A percentile compares a stretch with the other conserved stretches of the same genome.
These are phyloP conservation scores for Udeniomyces megalosporus DNA, from an alignment of 768 basidiomycete genomes.

Conservation along the genomic window DNA sequence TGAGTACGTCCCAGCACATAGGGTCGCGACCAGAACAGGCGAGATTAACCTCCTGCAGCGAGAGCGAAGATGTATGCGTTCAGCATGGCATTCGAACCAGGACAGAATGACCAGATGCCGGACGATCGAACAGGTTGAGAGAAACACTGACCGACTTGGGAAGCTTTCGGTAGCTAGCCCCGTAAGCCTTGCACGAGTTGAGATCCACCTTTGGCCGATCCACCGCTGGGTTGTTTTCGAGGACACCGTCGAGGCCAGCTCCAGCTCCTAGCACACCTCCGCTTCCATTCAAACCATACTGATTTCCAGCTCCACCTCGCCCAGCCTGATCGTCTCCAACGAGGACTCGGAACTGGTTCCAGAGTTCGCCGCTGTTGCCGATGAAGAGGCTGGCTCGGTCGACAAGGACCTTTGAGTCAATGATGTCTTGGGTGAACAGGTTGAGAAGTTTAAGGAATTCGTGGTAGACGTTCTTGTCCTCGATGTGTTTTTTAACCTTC, in stretches of 20 bases:
- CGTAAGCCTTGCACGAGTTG: slow-evolving; percentile 38
- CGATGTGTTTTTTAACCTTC: slow-evolving; percentile 45
- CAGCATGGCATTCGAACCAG: not conserved
- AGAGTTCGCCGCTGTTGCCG: slow-evolving; percentile 54
- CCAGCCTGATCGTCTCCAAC: slow-evolving; percentile 55
- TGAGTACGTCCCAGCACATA: slow-evolving; percentile 86
- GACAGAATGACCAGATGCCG: not conserved
- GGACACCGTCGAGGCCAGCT: slow-evolving; percentile 54
- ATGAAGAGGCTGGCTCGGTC: slow-evolving; percentile 67
- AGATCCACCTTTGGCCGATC: slow-evolving; percentile 56
- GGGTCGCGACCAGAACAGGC: slow-evolving; percentile 90
- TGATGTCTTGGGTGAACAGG: slow-evolving; percentile 79
- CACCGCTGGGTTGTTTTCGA: slow-evolving; percentile 52
- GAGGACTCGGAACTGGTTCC: slow-evolving; percentile 69
- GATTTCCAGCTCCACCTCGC: slow-evolving; percentile 19
- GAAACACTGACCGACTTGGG: slow-evolving; percentile 78
- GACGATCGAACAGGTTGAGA: no score
- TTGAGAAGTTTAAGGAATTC: slow-evolving; percentile 88
- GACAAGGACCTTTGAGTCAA: slow-evolving; percentile 67
- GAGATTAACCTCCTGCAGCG: slow-evolving; percentile 57
- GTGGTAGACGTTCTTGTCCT: slow-evolving; percentile 37
- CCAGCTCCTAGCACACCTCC: slow-evolving; percentile 32
- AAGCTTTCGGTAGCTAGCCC: slow-evolving; percentile 82
- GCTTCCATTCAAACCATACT: slow-evolving; percentile 15
- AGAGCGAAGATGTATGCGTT: not conserved